Evolutionary conservation across 2,329 filamentous ascomycete species (phyloP).

Genomic region (Gliomastix tumulicola): DNA sequence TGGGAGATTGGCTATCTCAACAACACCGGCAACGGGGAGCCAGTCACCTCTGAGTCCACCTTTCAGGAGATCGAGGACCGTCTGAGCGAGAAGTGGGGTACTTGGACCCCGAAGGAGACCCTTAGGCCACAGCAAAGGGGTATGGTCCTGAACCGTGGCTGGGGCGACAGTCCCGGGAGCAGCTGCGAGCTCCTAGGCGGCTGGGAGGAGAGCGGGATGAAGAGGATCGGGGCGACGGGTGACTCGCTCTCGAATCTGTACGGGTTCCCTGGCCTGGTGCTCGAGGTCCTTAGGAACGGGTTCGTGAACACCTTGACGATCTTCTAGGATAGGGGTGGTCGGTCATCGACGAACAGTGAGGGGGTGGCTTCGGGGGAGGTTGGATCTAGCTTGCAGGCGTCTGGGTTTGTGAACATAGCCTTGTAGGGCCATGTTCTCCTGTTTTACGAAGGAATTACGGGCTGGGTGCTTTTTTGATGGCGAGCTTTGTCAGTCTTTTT

Average conservation of each 20-base stretch:
- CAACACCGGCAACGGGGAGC: constrained; percentile 32
- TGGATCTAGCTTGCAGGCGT: too few species aligned
- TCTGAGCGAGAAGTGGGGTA: constrained; percentile 63
- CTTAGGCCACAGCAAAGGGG: constrained; percentile 46
- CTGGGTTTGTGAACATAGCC: too few species aligned
- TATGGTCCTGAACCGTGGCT: constrained; percentile 90
- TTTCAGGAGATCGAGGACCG: constrained; percentile 67
- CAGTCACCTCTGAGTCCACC: constrained; percentile 63
- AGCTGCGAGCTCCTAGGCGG: constrained; percentile 80
- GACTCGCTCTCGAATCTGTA: constrained; percentile 75
- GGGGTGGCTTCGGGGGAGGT: too few species aligned
- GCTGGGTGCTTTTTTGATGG: too few species aligned
- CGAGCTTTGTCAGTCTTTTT: too few species aligned
- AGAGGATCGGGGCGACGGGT: constrained; percentile 45
- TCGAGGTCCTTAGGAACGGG: constrained; percentile 92
- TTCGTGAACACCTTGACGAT: constrained; percentile 84
- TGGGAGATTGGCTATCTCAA: constrained; percentile 67
- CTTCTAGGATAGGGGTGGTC: too few species aligned
- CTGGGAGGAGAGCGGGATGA: constrained; percentile 69
- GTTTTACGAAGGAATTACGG: too few species aligned
- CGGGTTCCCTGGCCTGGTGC: constrained; percentile 88
- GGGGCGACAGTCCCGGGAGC: constrained; percentile 86
- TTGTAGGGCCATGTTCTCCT: too few species aligned
- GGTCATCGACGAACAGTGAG: too few species aligned
- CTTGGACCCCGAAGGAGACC: constrained; percentile 47